Percentiles rank a stretch among this genome's conserved stretches.
Evolutionary conservation across 192 early-diverging fungal species (phyloP).

Genomic region (Jimgerdemannia flammicorona): DNA sequence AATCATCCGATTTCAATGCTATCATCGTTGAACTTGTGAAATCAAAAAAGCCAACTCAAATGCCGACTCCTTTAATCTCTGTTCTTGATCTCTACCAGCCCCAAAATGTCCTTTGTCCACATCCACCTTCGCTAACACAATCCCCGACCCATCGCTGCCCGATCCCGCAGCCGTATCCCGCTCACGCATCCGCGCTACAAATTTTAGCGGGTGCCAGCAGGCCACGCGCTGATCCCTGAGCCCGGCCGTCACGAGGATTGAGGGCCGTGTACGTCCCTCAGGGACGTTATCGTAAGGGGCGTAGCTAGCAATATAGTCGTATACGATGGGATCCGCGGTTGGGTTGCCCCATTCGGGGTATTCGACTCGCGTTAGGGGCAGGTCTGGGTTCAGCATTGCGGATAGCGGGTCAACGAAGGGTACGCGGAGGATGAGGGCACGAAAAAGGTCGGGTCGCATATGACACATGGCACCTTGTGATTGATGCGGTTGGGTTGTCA

Average conservation of each 20-base stretch:
- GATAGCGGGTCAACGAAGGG: slow-evolving; percentile 87
- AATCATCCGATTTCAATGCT: too few species aligned
- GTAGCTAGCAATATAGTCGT: slow-evolving; percentile 54
- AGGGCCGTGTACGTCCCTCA: slow-evolving; percentile 31
- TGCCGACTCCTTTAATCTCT: slow-evolving; percentile 43
- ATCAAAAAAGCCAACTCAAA: slow-evolving; percentile 51
- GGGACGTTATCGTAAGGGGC: slow-evolving; percentile 69
- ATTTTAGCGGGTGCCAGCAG: slow-evolving; percentile 86
- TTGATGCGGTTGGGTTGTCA: slow-evolving; percentile 1
- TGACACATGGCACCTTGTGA: not conserved
- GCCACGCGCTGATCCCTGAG: slow-evolving; percentile 78
- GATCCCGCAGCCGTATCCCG: slow-evolving; percentile 9
- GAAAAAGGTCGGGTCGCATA: slow-evolving; percentile 58
- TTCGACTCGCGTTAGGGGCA: slow-evolving; percentile 70
- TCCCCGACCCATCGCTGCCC: slow-evolving; percentile 13
- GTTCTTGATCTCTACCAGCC: slow-evolving; percentile 38
- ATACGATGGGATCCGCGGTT: slow-evolving; percentile 38
- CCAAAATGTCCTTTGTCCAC: slow-evolving; percentile 53
- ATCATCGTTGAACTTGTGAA: slow-evolving; percentile 33
- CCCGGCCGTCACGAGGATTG: slow-evolving; percentile 73
- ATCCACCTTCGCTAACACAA: slow-evolving; percentile 41
- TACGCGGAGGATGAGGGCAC: slow-evolving; percentile 69
- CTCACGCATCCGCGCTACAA: slow-evolving; percentile 64
- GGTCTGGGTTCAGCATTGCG: slow-evolving; percentile 73
- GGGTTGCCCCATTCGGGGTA: slow-evolving; percentile 79